Conservation (phyloP, 2,329 filamentous ascomycete species). For the Nothophoma quercina region DNA sequence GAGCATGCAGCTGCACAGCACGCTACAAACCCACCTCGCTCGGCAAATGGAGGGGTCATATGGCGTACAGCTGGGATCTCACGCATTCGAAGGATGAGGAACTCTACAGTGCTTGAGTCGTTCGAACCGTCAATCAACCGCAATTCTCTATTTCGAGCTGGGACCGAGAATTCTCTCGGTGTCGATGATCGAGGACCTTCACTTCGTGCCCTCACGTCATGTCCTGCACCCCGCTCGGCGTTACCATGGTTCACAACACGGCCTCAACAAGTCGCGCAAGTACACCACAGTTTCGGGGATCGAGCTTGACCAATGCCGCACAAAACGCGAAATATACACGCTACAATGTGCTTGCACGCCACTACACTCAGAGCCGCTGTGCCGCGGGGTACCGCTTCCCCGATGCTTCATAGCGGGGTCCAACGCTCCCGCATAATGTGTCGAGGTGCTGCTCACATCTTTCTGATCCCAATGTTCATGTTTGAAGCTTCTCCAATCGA, state of each 20-base stretch:
- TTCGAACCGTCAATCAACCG: background rate
- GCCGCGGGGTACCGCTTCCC: slow-evolving; percentile 5
- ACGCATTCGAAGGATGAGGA: background rate
- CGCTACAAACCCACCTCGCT: slow-evolving; percentile 1
- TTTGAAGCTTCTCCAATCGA: slow-evolving; percentile 29
- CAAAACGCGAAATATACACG: slow-evolving; percentile 14
- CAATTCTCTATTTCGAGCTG: background rate
- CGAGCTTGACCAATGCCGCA: slow-evolving; percentile 2
- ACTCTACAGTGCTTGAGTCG: background rate
- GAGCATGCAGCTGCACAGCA: background rate
- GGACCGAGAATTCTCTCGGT: background rate
- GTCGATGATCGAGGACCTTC: background rate
- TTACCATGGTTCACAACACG: slow-evolving; percentile 22
- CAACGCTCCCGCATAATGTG: background rate
- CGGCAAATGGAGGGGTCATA: slow-evolving; percentile 8
- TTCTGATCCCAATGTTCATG: background rate
- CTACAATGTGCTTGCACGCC: slow-evolving; percentile 3
- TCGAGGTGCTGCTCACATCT: background rate
- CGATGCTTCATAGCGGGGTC: slow-evolving; percentile 7
- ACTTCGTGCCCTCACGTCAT: slow-evolving; percentile 6
- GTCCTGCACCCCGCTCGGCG: slow-evolving; percentile 16
- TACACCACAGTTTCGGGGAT: background rate
- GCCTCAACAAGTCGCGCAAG: slow-evolving; percentile 11
- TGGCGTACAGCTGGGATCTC: background rate
- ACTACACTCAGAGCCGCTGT: background rate